Base-by-base conservation (phyloP, 176 grass and related monocot genomes). In the Typha latifolia region DNA sequence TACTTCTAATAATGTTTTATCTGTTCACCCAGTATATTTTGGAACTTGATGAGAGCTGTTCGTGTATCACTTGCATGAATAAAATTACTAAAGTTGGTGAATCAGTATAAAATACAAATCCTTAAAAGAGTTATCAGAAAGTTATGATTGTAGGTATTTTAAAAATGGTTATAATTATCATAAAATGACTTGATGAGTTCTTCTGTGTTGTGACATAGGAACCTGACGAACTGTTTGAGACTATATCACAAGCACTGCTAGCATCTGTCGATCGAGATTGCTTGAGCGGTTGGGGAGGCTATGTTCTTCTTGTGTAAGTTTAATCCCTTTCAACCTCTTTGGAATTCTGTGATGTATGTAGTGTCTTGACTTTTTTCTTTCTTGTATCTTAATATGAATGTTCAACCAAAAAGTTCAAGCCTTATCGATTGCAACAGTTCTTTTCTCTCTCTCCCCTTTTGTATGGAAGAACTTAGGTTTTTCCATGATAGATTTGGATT, bases 221-320 rank as follows among this genome's bases (percentile, higher is more conserved):
- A 69, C 85, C 93, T 3, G 93, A 97, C 26, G 88, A 92, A 75
- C 64, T 97, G 49, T 97, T 97, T 32, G 85, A 92, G 80, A 97
- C 88, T 4, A 70, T 97, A 64, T 91, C 93, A 21, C 93, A 97
- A 89, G 88, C 93, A 69, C 53, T 97, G 69, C 22, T 75, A 56
- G 72, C 88, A 53, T 96, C 93, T 13, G 78, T 89, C 12, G 88
- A 97, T 62, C 88, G 93, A 6, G 93, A 97, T 76, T 97, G 88
- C 67, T 81, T 91, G 12, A 91, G 88, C 66, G 93, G 92, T 51
- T 91, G 88, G 82, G 93, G 93, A 72, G 93, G 82, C 64, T 77
- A 96, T 77, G 88, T 96, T 74, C 68, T 96, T 48, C 18, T 92
- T 49, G 88, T 97, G 93, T 97, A 92, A 83, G 93, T 77, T 48